Percentiles rank a stretch among this genome's conserved stretches.
Evolutionary conservation across 2,329 filamentous ascomycete species (phyloP).

Genomic region (Aureobasidium sp.): DNA sequence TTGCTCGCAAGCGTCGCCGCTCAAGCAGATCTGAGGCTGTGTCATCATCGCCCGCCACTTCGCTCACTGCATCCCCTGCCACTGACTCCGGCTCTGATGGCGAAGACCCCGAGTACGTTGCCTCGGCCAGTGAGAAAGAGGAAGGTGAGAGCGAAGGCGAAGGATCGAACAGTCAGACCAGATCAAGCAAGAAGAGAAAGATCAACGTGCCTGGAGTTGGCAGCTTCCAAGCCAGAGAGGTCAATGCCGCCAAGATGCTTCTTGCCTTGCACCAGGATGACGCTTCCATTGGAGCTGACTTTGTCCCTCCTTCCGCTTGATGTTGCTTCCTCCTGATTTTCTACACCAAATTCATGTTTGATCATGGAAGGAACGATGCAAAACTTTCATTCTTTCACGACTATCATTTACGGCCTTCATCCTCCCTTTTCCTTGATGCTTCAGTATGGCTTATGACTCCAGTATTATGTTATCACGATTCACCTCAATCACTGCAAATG

Average conservation of each 20-base stretch:
- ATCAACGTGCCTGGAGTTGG: background rate
- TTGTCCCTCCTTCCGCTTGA: background rate
- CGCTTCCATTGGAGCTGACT: background rate
- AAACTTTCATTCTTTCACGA: background rate
- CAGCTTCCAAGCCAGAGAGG: conserved; percentile 1
- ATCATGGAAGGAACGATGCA: background rate
- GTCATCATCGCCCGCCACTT: background rate
- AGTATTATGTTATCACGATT: background rate
- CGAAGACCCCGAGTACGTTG: conserved; percentile 5
- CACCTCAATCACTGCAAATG: background rate
- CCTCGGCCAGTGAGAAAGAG: background rate
- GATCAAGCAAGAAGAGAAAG: conserved; percentile 9
- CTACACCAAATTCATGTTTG: background rate
- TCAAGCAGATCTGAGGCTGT: background rate
- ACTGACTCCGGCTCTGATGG: background rate
- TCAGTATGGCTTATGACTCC: background rate
- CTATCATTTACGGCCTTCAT: background rate
- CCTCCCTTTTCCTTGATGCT: background rate
- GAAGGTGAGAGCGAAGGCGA: background rate
- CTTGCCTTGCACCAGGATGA: background rate
- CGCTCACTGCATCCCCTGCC: background rate
- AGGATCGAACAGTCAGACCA: background rate
- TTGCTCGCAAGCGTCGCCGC: background rate
- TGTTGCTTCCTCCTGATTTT: too few species aligned
- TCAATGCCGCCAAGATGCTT: conserved; percentile 8